Conservation (phyloP, 2,329 filamentous ascomycete genomes). For the Geosmithia morbida region DNA sequence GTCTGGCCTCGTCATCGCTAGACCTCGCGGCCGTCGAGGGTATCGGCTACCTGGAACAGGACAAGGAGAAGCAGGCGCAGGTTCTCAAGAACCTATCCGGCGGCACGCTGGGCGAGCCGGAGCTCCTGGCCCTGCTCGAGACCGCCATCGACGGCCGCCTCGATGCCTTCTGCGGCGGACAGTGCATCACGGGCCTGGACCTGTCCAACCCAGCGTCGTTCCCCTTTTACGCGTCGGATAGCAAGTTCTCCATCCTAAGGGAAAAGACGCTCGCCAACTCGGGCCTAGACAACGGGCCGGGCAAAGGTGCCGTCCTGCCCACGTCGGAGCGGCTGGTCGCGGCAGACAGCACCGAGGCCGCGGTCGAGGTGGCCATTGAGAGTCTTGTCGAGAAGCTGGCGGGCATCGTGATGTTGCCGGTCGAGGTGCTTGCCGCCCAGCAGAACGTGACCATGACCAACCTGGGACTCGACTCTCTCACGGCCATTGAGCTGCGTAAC, state of each 20-base stretch:
- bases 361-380: background rate
- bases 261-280: conserved; percentile 18
- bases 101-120: conserved; percentile 34
- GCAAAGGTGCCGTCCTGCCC: background rate
- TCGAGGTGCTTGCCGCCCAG: background rate
- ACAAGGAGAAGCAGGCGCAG: conserved; percentile 24
- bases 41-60: conserved; percentile 34
- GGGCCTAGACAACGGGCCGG: background rate
- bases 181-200: conserved; percentile 39
- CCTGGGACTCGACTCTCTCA: conserved; percentile 37
- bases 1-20: conserved; percentile 29
- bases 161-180: conserved; percentile 24
- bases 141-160: conserved; percentile 33
- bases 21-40: conserved; percentile 37
- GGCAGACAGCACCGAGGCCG: background rate
- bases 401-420: conserved; percentile 15
- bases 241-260: conserved; percentile 30
- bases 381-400: conserved; percentile 22
- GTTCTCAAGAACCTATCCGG: conserved; percentile 29
- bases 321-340: background rate
- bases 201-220: conserved; percentile 24
- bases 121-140: conserved; percentile 38
- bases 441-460: conserved; percentile 10
- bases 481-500: conserved; percentile 34
- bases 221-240: conserved; percentile 39